Percentiles rank a stretch among this genome's conserved stretches.
Conservation (phyloP, 2,329 filamentous ascomycete species). For the Teratosphaeria epicoccoides region DNA sequence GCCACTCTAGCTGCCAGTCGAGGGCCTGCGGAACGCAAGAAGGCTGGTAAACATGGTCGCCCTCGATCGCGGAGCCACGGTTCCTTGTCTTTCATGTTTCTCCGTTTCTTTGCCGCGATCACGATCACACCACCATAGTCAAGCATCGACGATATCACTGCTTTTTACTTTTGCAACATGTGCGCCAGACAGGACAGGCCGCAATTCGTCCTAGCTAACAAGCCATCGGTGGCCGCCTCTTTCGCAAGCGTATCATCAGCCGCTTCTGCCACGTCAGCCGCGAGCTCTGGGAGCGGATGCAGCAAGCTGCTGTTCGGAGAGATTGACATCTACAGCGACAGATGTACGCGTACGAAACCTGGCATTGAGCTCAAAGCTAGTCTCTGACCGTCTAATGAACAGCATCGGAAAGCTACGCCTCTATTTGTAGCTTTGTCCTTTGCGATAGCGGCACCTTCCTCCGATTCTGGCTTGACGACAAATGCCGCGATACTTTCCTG, state of each 20-base stretch:
- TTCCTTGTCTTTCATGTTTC: conserved; percentile 3
- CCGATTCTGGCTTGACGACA: conserved; percentile 40
- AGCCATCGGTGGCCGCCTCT: conserved; percentile 19
- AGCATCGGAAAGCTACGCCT: conserved; percentile 37
- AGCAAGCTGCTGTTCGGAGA: conserved; percentile 38
- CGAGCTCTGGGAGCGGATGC: conserved; percentile 27
- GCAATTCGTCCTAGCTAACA: conserved; percentile 20
- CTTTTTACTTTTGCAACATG: conserved; percentile 14
- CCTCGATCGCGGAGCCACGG: background rate
- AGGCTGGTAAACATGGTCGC: background rate
- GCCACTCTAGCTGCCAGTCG: background rate
- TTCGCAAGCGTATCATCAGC: conserved; percentile 22
- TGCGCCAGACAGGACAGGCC: conserved; percentile 18
- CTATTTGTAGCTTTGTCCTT: conserved; percentile 39
- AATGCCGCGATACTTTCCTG: conserved; percentile 36
- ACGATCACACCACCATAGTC: conserved; percentile 1
- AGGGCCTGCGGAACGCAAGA: background rate
- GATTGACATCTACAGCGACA: conserved; percentile 34
- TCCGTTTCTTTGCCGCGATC: conserved; percentile 11
- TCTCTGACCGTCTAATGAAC: conserved; percentile 3
- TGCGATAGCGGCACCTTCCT: conserved; percentile 40
- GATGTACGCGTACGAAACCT: conserved; percentile 22
- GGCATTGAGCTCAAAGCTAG: conserved; percentile 9
- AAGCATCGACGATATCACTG: conserved; percentile 8
- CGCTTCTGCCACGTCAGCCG: conserved; percentile 25